Base-by-base conservation (phyloP, 805 yeast genomes). In the Ogataea naganishii region DNA sequence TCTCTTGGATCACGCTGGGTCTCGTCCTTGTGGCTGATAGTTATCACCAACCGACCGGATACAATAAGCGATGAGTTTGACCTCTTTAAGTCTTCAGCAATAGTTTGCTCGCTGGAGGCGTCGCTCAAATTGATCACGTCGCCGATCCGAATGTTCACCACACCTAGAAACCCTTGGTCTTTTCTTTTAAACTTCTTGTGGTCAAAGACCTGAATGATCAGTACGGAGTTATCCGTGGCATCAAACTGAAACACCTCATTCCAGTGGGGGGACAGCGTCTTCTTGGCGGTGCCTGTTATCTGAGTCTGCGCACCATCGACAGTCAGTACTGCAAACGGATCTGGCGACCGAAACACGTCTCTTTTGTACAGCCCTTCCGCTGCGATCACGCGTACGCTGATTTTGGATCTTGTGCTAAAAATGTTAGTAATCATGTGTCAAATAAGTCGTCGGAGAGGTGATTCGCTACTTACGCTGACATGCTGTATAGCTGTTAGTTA, bases 141-240 rank as follows among this genome's bases (percentile, higher is more conserved):
- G 24, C 89, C 89, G 18, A 92, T 72, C 41, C 94, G 69, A 30
- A 92, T 72, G 54, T 92, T 92, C 37, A 92, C 92, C 13, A 92
- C 97, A 34, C 99, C 99, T 31, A 92, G 64, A 46, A 92, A 92
- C 5, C 99, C 99, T 58, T 92, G 99, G 53, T 92, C 98, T 69
- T 86, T 88, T 75, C 85, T 86, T 56, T 92, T 92, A 64, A 92
- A 92, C 58, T 92, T 92, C 55, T 86, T 88, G 55, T 89, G 97
- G 56, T 92, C 97, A 58, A 92, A 92, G 6, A 92, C 92, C 56
- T 92, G 97, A 38, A 92, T 75, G 10, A 89, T 94, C 30, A 92
- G 64, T 25, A 88, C 82, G 7, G 94, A 80, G 48, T 80, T 80
- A 47, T 82, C 94, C 29, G 66, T 71, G 23, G 78, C 81, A 31